Evolutionary conservation across 805 yeast species (phyloP), one percentile per base, ranked within the genome.

Genomic region (Zygotorulaspora florentina): DNA sequence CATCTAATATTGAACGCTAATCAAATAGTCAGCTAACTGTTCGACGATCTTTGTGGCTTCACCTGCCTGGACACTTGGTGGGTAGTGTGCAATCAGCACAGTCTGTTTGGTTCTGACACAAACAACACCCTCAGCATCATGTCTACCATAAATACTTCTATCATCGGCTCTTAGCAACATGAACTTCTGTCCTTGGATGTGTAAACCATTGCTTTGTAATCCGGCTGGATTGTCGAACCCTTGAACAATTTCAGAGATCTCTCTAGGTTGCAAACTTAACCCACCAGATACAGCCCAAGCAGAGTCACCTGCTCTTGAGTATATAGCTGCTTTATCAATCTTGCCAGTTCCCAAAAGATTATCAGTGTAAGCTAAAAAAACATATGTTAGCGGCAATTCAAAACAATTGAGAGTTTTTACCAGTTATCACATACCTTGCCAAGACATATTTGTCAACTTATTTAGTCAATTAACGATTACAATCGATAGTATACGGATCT

Each of bases 41-140:
- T 93, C 99, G 46, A 91, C 96, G 53, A 90, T 86, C 61, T 85
- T 80, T 48, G 97, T 86, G 43, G 98, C 98, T 65, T 87, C 96
- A 57, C 96, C 96, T 27, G 98, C 87, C 67, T 83, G 91, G 39
- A 87, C 85, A 45, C 90, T 90, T 10, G 86, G 79, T 12, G 95
- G 93, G 65, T 93, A 93, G 68, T 93, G 98, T n/a, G 93, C 96
- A 58, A 93, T 71, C 62, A 93, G 70, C 46, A 93, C 81, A 26
- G 97, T 89, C 70, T 91, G 98, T 64, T 81, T 87, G 45, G 98
- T 89, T 76, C 96, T 86, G 39, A 91, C 97, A 54, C 87, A 84
- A 54, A 93, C 71, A 45, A 91, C 76, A 58, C 99, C 99, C 58
- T 84, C 86, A 50, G 84, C 89, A 41, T 85, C 96, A 59, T 79